Base-by-base conservation (phyloP, 768 basidiomycete species). In the Trametopsis cervina region DNA sequence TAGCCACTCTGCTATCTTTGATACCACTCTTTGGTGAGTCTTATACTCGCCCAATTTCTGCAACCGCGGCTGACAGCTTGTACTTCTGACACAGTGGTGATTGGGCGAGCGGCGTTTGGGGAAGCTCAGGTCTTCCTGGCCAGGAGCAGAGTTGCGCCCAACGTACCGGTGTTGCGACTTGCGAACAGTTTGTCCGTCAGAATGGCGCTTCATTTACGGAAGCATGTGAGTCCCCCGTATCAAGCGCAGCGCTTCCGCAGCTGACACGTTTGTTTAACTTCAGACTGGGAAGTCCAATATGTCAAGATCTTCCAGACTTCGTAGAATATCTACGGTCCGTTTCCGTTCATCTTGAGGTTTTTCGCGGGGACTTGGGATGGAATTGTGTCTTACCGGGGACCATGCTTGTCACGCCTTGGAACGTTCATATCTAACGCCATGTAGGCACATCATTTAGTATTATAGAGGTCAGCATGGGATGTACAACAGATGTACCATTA, bases 31-130 rank as follows among this genome's bases (percentile, higher is more conserved):
- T 44, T 90, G 89, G 82, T 85, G 60, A 45, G 77, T 57, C 7
- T 51, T 49, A 50, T 55, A 55, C 54, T 46, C 42, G 55, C 48
- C 42, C 7, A 15, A 15, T 7, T 15, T 33, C 29, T 33, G 53
- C 55, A 37, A 49, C 51, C 42, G 41, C 23, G 12, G 26, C 27
- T 42, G 18, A 22, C 26, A 21, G 57, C 44, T 46, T 20, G 11
- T 20, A 20, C 15, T 29, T 17, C 42, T 26, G 20, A 25, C 46
- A 26, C 52, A 85, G 89, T 57, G 92, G 92, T 50, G 88, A 94
- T 55, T 97, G 92, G 93, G 91, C 92, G 10, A 80, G 82, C 41
- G 69, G 68, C 40, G 84, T 79, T n/a, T 97, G 93, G 93, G 69
- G 66, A 42, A 52, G 57, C 20, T 66, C 83, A 42, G 89, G 89